These are phyloP conservation scores for Trifolium fragiferum DNA, from an alignment of 306 rosid genomes.

Conservation along the genomic window DNA sequence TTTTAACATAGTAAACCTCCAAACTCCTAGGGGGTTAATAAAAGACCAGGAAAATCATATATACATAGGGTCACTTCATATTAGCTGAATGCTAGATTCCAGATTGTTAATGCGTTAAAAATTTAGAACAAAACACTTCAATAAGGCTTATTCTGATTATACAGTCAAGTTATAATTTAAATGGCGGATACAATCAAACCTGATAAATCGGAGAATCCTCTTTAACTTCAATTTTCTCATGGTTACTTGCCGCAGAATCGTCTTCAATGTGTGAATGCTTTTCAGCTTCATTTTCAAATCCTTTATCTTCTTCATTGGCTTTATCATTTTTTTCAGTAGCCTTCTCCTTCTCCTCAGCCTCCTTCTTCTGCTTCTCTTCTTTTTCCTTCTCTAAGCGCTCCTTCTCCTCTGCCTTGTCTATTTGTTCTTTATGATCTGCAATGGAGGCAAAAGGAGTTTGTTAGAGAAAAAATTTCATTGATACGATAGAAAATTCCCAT, in stretches of 20 bases:
- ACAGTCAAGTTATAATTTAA: slow-evolving; percentile 38
- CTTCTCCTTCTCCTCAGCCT: slow-evolving; percentile 70
- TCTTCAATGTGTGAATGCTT: slow-evolving; percentile 50
- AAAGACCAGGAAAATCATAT: slow-evolving; percentile 33
- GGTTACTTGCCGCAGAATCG: slow-evolving; percentile 42
- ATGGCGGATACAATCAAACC: slow-evolving; percentile 50
- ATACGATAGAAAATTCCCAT: slow-evolving; percentile 27
- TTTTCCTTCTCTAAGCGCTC: slow-evolving; percentile 73
- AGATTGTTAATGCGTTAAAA: slow-evolving; percentile 32
- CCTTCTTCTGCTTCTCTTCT: slow-evolving; percentile 66
- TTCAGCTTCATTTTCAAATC: slow-evolving; percentile 46
- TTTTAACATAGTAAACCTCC: slow-evolving; percentile 11
- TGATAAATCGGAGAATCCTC: slow-evolving; percentile 53
- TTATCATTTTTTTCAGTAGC: slow-evolving; percentile 44
- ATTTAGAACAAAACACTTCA: slow-evolving; percentile 29
- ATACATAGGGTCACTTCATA: slow-evolving; percentile 14
- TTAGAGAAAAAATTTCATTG: slow-evolving; percentile 19
- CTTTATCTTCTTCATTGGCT: slow-evolving; percentile 47
- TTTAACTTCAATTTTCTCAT: slow-evolving; percentile 50
- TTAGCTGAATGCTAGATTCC: slow-evolving; percentile 25
- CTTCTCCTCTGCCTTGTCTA: slow-evolving; percentile 93
- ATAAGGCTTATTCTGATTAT: slow-evolving; percentile 20
- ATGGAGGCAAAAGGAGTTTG: slow-evolving; percentile 36
- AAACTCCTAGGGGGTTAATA: slow-evolving; percentile 5
- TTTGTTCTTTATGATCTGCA: slow-evolving; percentile 90